Conservation (phyloP, 768 basidiomycete genomes). For the Amanita exitialis region DNA sequence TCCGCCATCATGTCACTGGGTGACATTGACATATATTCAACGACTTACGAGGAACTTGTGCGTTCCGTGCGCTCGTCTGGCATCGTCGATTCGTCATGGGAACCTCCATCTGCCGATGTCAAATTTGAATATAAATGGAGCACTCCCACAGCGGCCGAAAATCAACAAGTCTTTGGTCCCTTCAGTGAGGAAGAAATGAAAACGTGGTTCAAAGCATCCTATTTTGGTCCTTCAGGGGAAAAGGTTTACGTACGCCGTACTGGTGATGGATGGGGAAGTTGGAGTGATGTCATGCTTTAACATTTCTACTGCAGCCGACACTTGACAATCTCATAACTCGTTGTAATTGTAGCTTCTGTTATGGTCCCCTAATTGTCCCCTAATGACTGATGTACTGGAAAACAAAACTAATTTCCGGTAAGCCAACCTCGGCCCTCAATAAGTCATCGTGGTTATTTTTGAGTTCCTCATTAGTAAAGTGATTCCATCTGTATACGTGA, state of each 20-base stretch:
- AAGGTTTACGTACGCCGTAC: constrained; percentile 64
- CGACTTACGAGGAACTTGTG: constrained; percentile 79
- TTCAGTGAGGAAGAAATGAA: constrained; percentile 74
- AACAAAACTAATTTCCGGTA: constrained; percentile 83
- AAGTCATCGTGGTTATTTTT: constrained; percentile 93
- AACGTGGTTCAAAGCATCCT: constrained; percentile 70
- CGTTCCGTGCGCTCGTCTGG: constrained; percentile 67
- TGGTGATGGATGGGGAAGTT: constrained; percentile 65
- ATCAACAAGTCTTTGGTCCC: constrained; percentile 62
- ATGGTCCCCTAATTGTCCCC: no score
- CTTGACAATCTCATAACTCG: constrained; percentile 10
- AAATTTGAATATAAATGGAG: constrained; percentile 82
- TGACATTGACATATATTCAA: constrained; percentile 79
- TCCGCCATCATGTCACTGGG: constrained; percentile 84
- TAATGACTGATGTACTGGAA: constrained; percentile 90
- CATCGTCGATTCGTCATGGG: constrained; percentile 57
- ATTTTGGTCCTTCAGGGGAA: constrained; percentile 72
- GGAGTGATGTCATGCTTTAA: constrained; percentile 56
- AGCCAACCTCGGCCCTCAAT: constrained; percentile 78
- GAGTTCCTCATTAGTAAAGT: constrained; percentile 84
- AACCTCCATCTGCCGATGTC: constrained; percentile 65
- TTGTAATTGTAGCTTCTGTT: neutral
- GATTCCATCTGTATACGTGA: constrained; percentile 76
- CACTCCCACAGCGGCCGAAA: constrained; percentile 33
- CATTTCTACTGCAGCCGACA: constrained; percentile 2